These are phyloP conservation scores for Globisporangium nunn DNA, from an alignment of 352 stramenopile species.

Conservation along the genomic window DNA sequence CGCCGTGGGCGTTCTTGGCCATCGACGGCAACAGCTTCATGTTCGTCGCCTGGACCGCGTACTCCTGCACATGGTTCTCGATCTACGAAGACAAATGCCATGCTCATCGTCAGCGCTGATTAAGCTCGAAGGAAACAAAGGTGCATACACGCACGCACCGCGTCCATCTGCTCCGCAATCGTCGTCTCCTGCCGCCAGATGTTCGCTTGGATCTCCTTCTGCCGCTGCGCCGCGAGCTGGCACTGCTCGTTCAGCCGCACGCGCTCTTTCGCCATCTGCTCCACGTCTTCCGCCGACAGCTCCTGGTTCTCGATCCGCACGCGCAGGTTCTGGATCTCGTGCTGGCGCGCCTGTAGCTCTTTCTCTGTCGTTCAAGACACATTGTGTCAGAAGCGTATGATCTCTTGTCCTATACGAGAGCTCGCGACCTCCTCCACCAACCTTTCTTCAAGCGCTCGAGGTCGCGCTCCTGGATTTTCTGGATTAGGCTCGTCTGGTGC, in stretches of 20 bases:
- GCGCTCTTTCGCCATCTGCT: slow-evolving; percentile 65
- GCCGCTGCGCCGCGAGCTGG: slow-evolving; percentile 49
- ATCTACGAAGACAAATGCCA: slow-evolving; percentile 23
- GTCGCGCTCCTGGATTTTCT: slow-evolving; percentile 86
- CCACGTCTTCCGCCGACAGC: slow-evolving; percentile 66
- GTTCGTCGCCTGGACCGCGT: slow-evolving; percentile 64
- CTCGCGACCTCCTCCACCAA: slow-evolving; percentile 18
- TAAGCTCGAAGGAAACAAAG: too few relatives aligned
- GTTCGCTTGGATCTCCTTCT: slow-evolving; percentile 47
- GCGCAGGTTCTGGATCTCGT: slow-evolving; percentile 56
- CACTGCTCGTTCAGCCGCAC: slow-evolving; percentile 67
- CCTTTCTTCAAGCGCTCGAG: slow-evolving; percentile 73
- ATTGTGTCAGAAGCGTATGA: background rate
- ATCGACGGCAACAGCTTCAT: slow-evolving; percentile 85
- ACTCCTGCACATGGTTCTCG: slow-evolving; percentile 61
- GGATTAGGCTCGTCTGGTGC: slow-evolving; percentile 68
- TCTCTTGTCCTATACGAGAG: background rate
- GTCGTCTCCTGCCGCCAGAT: slow-evolving; percentile 65
- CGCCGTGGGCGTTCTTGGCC: slow-evolving; percentile 72
- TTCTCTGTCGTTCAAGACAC: slow-evolving; percentile 25
- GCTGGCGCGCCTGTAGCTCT: slow-evolving; percentile 32
- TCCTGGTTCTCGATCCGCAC: slow-evolving; percentile 76
- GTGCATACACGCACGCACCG: slow-evolving; percentile 24
- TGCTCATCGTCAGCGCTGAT: background rate
- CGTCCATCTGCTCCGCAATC: slow-evolving; percentile 57